phyloP scores from a whole-genome alignment of 2,329 filamentous ascomycete genomes.

The Ceratocystis alfenasii region DNA sequence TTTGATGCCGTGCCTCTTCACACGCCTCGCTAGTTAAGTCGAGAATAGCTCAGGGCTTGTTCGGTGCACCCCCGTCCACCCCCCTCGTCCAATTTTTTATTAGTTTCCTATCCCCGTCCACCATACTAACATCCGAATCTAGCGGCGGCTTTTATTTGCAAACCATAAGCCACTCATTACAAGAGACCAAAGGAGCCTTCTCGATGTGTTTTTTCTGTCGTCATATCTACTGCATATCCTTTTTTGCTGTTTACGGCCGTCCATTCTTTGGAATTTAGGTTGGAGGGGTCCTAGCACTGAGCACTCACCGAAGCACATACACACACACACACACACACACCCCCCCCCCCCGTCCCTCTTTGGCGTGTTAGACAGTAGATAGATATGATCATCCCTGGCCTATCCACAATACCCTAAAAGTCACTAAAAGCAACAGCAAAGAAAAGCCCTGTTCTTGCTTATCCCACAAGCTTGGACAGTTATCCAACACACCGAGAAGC shows the following conservation, averaged over 20 bases:
- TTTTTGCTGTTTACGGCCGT: no score
- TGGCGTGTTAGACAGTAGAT: no score
- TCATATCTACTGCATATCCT: no score
- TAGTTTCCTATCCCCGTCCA: neutral
- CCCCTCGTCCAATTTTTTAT: neutral
- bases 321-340: no score
- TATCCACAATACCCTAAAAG: neutral
- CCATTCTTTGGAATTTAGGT: no score
- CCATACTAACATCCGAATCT: no score
- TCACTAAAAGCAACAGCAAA: neutral
- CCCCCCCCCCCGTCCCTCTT: no score
- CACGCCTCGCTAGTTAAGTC: constrained; percentile 5
- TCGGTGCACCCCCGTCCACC: neutral
- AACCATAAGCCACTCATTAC: neutral
- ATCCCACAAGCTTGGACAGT: no score
- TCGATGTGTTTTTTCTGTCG: neutral
- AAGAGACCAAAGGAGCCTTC: neutral
- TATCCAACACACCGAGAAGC: no score
- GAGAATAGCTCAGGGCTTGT: neutral
- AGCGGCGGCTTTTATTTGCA: neutral
- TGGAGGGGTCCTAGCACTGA: no score
- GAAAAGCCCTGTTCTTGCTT: neutral
- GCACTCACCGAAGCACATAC: no score
- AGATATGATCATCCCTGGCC: neutral
- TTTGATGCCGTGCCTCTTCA: neutral